These are phyloP conservation scores for Arachis hypogaea DNA, from an alignment of 306 rosid species.

Conservation along the genomic window DNA sequence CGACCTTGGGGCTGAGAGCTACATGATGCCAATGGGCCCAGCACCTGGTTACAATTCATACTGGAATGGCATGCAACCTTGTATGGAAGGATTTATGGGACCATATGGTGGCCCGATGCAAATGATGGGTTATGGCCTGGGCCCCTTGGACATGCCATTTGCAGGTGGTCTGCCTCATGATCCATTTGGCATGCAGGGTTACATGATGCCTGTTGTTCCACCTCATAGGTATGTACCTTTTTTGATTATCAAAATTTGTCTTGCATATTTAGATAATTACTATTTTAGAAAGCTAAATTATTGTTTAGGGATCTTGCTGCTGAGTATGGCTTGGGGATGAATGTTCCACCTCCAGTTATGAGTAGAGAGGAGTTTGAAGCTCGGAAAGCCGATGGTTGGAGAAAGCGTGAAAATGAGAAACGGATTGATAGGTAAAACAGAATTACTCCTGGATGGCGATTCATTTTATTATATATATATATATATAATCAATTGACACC, in stretches of 20 bases:
- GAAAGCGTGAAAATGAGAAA: slow-evolving; percentile 93
- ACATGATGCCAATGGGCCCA: slow-evolving; percentile 92
- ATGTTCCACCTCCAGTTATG: slow-evolving; percentile 73
- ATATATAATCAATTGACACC: too few relatives aligned
- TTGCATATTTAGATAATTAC: neutral
- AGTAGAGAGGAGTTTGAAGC: slow-evolving; percentile 98
- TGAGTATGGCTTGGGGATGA: slow-evolving; percentile 79
- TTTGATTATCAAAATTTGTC: slow-evolving; percentile 37
- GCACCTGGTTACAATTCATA: slow-evolving; percentile 77
- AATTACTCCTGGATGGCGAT: slow-evolving; percentile 24
- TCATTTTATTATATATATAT: too few relatives aligned
- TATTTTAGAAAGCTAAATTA: slow-evolving; percentile 22
- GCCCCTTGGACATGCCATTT: slow-evolving; percentile 91
- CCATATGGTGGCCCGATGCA: slow-evolving; percentile 85
- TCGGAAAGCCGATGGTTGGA: slow-evolving; percentile 78
- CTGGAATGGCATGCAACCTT: slow-evolving; percentile 93
- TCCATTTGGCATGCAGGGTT: slow-evolving; percentile 78
- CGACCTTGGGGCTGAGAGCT: slow-evolving; percentile 76
- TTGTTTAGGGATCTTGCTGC: slow-evolving; percentile 82
- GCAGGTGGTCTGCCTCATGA: slow-evolving; percentile 74
- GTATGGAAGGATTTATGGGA: slow-evolving; percentile 86
- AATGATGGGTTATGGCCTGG: slow-evolving; percentile 71
- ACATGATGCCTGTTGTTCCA: slow-evolving; percentile 74
- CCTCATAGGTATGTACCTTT: slow-evolving; percentile 75
- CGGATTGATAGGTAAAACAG: slow-evolving; percentile 61